Base-by-base conservation (phyloP, 441 rosid species). In the Populus hybrid region DNA sequence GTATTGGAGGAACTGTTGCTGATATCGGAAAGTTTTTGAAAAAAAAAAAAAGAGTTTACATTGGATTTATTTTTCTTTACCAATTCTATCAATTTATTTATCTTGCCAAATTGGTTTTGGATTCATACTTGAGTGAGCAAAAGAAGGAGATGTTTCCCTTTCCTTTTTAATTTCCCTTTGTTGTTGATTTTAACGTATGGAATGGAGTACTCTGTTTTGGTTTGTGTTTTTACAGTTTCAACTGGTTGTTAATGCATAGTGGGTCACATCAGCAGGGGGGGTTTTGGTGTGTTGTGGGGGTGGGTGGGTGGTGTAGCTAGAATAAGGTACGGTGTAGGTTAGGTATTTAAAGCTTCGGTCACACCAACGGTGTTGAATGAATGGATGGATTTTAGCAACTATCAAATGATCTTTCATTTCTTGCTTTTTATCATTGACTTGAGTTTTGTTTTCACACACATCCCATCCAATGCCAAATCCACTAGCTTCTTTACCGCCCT, bases 261-360 rank as follows among this genome's bases (percentile, higher is more conserved):
- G 94, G 98, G 99, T 91, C 99, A 93, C 95, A 92, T 88, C 92
- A 90, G 85, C 98, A 91, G 92, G 94, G 93, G 93, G 85, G 82
- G 77, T 81, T 67, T 71, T 5, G 30, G 72, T 61, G 73, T 64
- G 65, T 64, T 42, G 50, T 59, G 68, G 30, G 75, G 30, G 74
- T 36, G 64, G 9, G 46, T 19, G 32, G 81, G 70, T 59, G 66
- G 66, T 63, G 4, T 75, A 82, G 85, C 71, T 81, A 73, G 82
- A 79, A 84, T 86, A 85, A 81, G 86, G 80, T 84, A 81, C 78
- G 74, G 46, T 79, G 86, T 82, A 85, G 86, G 89, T 84, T 89
- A 85, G 86, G 89, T 81, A 66, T 14, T 42, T 84, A 82, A 81
- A 73, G 81, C 84, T 73, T 80, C 77, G 83, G 92, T 89, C 92